Evolutionary conservation across 78 protist genomes (phyloP).

Genomic region (Dictyostelium purpureum): DNA sequence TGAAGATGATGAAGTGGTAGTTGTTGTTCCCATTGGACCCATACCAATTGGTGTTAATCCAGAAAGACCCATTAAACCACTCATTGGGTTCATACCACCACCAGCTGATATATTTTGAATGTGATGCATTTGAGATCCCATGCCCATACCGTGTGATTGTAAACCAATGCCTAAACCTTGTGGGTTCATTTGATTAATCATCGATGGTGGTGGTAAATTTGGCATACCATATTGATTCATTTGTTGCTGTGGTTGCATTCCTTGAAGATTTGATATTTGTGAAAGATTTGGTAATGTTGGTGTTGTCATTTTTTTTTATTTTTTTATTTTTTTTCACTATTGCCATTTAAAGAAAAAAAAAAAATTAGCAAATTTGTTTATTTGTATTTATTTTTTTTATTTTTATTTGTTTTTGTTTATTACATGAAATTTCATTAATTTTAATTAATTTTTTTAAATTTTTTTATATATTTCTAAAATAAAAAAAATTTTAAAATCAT

Average conservation of each 20-base stretch:
- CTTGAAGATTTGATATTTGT: conserved; percentile 8
- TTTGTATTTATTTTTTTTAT: too few species aligned
- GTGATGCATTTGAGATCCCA: too few species aligned
- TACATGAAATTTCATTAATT: too few species aligned
- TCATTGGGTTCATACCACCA: not conserved
- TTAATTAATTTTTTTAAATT: too few species aligned
- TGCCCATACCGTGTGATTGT: too few species aligned
- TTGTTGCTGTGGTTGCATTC: not conserved
- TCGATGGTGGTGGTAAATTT: too few species aligned
- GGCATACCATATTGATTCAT: not conserved
- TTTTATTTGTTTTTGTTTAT: too few species aligned
- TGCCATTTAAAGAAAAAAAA: too few species aligned
- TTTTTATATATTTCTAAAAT: too few species aligned
- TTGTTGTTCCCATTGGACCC: not conserved
- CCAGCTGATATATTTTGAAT: not conserved
- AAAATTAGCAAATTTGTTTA: too few species aligned
- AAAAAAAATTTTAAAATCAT: too few species aligned
- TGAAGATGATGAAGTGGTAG: not conserved
- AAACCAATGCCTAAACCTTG: not conserved
- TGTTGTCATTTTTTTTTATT: not conserved
- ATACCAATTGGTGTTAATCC: not conserved
- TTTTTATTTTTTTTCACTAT: too few species aligned
- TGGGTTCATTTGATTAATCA: not conserved
- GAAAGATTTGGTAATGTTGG: conserved; percentile 1
- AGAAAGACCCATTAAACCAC: not conserved